Percentiles rank a stretch among this genome's conserved stretches.
Evolutionary conservation across 148 eudicot species (phyloP).

Genomic region (Camellia lanceoleosa): DNA sequence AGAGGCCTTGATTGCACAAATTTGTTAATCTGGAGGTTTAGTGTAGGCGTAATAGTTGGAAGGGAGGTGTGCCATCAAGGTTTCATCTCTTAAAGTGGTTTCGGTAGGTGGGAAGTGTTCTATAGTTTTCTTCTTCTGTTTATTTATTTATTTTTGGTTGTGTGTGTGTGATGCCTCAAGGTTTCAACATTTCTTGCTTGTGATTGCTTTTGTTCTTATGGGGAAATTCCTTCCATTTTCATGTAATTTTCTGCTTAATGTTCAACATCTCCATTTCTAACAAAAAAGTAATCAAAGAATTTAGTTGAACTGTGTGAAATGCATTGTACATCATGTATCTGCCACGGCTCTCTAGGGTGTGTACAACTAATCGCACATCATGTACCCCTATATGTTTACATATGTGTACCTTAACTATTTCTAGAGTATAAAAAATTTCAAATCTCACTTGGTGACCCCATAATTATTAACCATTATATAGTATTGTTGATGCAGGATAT

Average conservation of each 20-base stretch:
- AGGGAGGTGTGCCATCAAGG: neutral
- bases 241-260: neutral
- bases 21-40: no score
- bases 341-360: neutral
- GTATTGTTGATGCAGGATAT: no score
- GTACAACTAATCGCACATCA: neutral
- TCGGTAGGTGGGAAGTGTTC: neutral
- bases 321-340: neutral
- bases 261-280: neutral
- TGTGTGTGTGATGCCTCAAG: neutral
- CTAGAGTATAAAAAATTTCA: neutral
- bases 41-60: no score
- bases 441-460: neutral
- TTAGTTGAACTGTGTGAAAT: no score
- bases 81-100: neutral
- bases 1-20: neutral
- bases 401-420: neutral
- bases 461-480: neutral
- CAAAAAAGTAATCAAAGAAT: neutral
- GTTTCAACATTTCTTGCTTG: neutral
- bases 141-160: neutral
- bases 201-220: neutral
- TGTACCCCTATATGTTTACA: neutral
- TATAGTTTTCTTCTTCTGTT: neutral
- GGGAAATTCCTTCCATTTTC: neutral